These are phyloP conservation scores for Asclepias syriaca DNA, from an alignment of 257 asterid species.

Conservation along the genomic window DNA sequence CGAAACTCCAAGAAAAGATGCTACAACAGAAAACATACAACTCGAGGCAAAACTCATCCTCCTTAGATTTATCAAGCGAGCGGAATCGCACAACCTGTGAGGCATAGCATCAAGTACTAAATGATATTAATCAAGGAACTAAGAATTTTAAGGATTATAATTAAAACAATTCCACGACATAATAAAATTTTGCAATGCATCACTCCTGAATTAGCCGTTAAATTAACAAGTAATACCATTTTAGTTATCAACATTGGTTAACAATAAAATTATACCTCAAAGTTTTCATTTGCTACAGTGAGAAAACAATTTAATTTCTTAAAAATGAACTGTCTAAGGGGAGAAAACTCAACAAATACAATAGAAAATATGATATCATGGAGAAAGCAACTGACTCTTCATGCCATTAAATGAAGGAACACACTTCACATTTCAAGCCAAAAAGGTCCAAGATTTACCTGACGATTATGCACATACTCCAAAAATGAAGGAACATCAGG, in stretches of 20 bases:
- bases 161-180: not conserved
- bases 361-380: not conserved
- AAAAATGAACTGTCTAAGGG: not conserved
- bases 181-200: not conserved
- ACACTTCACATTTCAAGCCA: not conserved
- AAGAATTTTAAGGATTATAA: not conserved
- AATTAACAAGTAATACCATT: not conserved
- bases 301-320: not conserved
- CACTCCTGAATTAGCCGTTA: not conserved
- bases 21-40: constrained; percentile 41
- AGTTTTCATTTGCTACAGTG: not conserved
- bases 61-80: constrained; percentile 76
- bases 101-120: constrained; percentile 19
- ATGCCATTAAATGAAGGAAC: not conserved
- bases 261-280: not conserved
- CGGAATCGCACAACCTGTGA: constrained; percentile 75
- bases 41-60: constrained; percentile 79
- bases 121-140: constrained; percentile 1
- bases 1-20: constrained; percentile 16
- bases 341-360: not conserved
- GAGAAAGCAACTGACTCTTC: not conserved
- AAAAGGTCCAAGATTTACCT: constrained; percentile 32
- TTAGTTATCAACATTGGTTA: not conserved
- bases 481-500: constrained; percentile 69
- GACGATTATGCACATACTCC: constrained; percentile 74